Base-by-base conservation (phyloP, 768 basidiomycete genomes). In the Tricholoma bakamatsutake region DNA sequence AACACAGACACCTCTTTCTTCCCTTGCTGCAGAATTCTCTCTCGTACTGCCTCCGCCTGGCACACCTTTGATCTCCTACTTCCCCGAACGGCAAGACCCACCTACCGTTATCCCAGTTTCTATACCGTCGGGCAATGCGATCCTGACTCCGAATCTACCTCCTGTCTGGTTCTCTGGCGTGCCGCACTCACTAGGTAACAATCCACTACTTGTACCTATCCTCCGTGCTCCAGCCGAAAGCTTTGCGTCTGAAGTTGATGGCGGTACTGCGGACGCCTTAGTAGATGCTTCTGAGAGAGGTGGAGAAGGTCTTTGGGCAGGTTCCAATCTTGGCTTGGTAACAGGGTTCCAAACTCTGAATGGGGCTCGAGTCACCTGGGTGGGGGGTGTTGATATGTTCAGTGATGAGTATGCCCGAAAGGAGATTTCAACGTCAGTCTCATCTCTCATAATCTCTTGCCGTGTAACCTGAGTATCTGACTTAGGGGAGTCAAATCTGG, bases 11-110 rank as follows among this genome's bases (percentile, higher is more conserved):
- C 75, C 89, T 40, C 74, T 95, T 9, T 78, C 83, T 11, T 82
- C 88, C 11, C 81, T 96, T 53, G 91, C 93, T 0, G 70, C 91
- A 49, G 97, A 99, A 74, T 98, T 98, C 76, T 90, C 89, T 35
- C 78, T 98, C 54, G 82, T 93, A 52, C 86, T 92, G 24, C 89
- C 90, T 15, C 91, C 93, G 5, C 88, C 93, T 1, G 86, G 86
- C 1, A 87, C 87, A 0, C 86, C 87, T 2, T 80, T 97, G 49
- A 66, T 96, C 58, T 95, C 94, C 3, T 90, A 96, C 69, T 91
- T 93, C 76, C 85, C 85, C 24, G 79, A 83, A 65, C 83, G 89
- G 39, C 70, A 80, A n/a, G 80, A 80, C n/a, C 76, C 82, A 0
- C 70, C 81, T 0, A 81, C 79, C 0, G 73, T 90, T 24, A 78